Base-by-base conservation (phyloP, 2,329 filamentous ascomycete species). In the Tolypocladium nubicola region DNA sequence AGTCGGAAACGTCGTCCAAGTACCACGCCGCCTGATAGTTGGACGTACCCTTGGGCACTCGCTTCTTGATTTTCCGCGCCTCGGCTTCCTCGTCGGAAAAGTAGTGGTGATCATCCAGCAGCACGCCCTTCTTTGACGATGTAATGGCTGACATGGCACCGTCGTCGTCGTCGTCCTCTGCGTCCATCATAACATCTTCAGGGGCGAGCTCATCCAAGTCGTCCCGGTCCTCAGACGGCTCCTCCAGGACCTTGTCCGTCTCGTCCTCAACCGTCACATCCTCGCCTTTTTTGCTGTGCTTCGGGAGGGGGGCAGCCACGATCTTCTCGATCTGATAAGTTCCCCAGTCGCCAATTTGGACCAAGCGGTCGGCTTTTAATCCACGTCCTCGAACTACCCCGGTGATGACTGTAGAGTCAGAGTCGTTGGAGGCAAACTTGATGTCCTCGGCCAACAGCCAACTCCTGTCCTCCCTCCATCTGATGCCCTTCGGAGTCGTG, bases 41-140 rank as follows among this genome's bases (percentile, higher is more conserved):
- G 43, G 94, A 97, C 2, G 94, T 99, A 61, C 94, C 94, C 71
- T 86, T 89, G 1, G 94, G 94, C 26, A 99, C 74, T 61, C 84
- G 84, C 73, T 87, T 94, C 8, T 89, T 89, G 38, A 79, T 73
- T 21, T 58, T 65, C 21, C 66, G 67, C 52, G 84, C 78, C 47
- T 81, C 78, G 7, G 79, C 76, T 56, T 94, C 87, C 52, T 94
- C 90, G 49, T 97, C 93, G 0, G 92, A 92, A 68, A 97, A 99
- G 72, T 99, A 99, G 70, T 97, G 93, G 70, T 99, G 93, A 63
- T 97, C 93, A 64, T 99, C 94, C 11, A 99, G 79, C 45, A 99
- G 76, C 1, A 99, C 94, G 62, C 93, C 94, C 73, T 93, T 96
- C 68, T 86, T 86, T 49, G 80, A 77, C 2, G 77, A 75, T 4